Conservation (phyloP, 163 green algal species). For the Scenedesmus sp. region DNA sequence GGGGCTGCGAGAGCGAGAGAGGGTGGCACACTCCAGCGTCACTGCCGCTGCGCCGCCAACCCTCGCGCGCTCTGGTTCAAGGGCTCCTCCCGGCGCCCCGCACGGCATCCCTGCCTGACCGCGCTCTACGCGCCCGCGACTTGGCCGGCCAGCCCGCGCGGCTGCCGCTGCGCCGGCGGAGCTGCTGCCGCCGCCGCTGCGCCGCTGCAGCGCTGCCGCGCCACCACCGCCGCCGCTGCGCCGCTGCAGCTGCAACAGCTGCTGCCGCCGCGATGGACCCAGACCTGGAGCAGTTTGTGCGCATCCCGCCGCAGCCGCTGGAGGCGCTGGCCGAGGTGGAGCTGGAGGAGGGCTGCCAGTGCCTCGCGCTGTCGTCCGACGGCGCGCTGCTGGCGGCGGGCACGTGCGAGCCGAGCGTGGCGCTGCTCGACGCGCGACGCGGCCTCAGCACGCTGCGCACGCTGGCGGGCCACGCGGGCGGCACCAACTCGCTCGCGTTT, state of each 20-base stretch:
- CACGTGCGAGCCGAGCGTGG: conserved; percentile 3
- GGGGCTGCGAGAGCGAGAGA: no score
- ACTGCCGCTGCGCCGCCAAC: no score
- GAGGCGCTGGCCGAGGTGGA: background rate
- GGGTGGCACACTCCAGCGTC: no score
- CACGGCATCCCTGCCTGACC: no score
- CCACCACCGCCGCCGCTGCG: no score
- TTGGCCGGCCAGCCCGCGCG: no score
- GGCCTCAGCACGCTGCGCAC: background rate
- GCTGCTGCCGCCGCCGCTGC: background rate
- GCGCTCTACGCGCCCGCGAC: no score
- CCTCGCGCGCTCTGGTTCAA: no score
- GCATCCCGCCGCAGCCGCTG: conserved; percentile 5
- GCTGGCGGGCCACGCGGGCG: conserved; percentile 18
- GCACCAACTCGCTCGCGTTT: conserved; percentile 27
- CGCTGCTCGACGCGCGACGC: background rate
- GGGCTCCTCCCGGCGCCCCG: no score
- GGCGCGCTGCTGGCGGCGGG: conserved; percentile 2
- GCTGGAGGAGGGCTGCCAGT: conserved; percentile 9
- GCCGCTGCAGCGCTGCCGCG: background rate
- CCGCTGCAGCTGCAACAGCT: background rate
- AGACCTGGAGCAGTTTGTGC: conserved; percentile 11
- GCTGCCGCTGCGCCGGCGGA: background rate
- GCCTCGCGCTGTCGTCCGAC: conserved; percentile 19
- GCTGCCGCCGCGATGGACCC: conserved; percentile 1